Conservation (phyloP, 2,329 filamentous ascomycete genomes). For the Cladosporium halotolerans region DNA sequence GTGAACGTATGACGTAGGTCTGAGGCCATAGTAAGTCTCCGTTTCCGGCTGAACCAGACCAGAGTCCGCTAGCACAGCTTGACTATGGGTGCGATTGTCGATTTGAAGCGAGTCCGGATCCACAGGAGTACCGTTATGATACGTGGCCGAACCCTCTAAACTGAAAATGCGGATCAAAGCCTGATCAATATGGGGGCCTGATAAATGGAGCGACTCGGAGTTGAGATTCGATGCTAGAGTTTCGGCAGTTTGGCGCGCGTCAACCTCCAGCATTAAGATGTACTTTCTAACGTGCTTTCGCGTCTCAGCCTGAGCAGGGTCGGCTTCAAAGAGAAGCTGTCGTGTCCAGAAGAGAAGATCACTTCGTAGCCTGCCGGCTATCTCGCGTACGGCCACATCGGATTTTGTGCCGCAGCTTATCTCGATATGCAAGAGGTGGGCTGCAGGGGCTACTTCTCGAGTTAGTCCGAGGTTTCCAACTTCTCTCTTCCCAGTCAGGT, state of each 20-base stretch:
- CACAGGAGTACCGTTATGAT: not conserved
- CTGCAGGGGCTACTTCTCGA: not conserved
- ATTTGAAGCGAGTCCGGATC: not conserved
- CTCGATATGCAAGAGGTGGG: conserved; percentile 2
- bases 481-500: not conserved
- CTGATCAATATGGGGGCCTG: not conserved
- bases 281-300: not conserved
- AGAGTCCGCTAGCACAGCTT: not conserved
- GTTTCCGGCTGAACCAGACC: not conserved
- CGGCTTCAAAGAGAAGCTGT: not conserved
- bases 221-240: not conserved
- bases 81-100: not conserved
- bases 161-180: not conserved
- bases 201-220: not conserved
- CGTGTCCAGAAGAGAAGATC: not conserved
- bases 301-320: not conserved
- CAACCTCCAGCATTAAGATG: not conserved
- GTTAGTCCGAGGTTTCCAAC: no score
- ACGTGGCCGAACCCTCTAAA: not conserved
- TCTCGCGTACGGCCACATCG: not conserved
- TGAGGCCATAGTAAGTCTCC: not conserved
- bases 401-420: not conserved
- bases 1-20: not conserved
- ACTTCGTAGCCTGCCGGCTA: not conserved
- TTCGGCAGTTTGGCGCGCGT: conserved; percentile 2